phyloP scores from a whole-genome alignment of 805 yeast species.

The Dipodascus albidus region DNA sequence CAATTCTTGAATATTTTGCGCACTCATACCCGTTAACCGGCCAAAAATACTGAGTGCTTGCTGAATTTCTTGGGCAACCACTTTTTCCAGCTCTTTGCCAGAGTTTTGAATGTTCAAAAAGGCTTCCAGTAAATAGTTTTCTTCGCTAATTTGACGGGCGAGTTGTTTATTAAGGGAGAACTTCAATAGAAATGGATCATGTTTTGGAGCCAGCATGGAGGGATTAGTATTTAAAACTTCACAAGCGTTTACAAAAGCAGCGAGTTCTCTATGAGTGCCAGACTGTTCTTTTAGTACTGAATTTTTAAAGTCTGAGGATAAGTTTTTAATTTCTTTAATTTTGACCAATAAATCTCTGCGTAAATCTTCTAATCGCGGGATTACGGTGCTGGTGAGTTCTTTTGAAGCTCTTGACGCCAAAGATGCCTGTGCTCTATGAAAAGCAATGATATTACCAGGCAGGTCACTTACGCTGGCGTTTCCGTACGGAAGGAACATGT shows the following conservation, averaged over 20 bases:
- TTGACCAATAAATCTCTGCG: constrained; percentile 70
- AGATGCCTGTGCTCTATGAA: constrained; percentile 49
- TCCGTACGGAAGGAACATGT: constrained; percentile 60
- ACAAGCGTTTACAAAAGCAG: constrained; percentile 45
- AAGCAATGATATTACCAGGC: constrained; percentile 56
- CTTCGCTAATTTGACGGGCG: constrained; percentile 68
- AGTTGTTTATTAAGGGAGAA: constrained; percentile 64
- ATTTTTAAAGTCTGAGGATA: constrained; percentile 78
- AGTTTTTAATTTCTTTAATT: constrained; percentile 73
- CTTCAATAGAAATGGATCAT: constrained; percentile 78
- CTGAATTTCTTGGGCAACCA: constrained; percentile 79
- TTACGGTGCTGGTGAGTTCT: constrained; percentile 48
- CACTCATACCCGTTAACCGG: constrained; percentile 41
- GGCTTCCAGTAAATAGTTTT: constrained; percentile 80
- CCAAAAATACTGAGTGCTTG: constrained; percentile 66
- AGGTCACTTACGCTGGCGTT: constrained; percentile 74
- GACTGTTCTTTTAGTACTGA: constrained; percentile 57
- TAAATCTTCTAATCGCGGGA: constrained; percentile 57
- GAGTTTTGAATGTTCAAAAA: constrained; percentile 76
- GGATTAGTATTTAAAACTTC: constrained; percentile 46
- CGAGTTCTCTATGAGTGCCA: constrained; percentile 48
- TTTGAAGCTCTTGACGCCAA: constrained; percentile 47
- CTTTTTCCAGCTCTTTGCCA: constrained; percentile 79
- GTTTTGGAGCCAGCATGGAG: constrained; percentile 35
- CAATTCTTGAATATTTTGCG: constrained; percentile 26